These are phyloP conservation scores for Solanum hybrid DNA, from an alignment of 305 asterid genomes.

Conservation along the genomic window DNA sequence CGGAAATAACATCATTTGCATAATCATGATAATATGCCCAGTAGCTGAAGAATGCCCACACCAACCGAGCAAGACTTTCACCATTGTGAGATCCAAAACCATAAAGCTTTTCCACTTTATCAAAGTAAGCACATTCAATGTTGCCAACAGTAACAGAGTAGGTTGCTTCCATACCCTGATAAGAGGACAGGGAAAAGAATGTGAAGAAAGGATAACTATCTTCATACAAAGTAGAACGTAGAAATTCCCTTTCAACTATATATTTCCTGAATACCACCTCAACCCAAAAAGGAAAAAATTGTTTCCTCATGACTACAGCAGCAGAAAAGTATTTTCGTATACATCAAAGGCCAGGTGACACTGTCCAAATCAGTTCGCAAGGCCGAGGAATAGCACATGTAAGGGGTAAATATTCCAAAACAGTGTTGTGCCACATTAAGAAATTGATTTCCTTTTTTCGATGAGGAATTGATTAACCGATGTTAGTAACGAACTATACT, in stretches of 20 bases:
- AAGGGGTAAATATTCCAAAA: not conserved
- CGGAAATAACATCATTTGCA: constrained; percentile 73
- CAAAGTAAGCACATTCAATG: constrained; percentile 66
- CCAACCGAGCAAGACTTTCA: constrained; percentile 56
- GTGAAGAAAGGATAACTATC: not conserved
- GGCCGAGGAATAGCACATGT: not conserved
- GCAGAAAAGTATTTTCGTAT: not conserved
- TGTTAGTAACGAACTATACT: not conserved
- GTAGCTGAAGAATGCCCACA: constrained; percentile 81
- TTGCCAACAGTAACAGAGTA: constrained; percentile 45
- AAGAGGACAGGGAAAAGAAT: constrained; percentile 1
- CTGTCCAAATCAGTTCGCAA: not conserved
- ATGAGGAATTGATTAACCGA: not conserved
- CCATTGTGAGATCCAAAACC: constrained; percentile 54
- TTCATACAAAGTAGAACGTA: not conserved
- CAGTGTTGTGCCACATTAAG: not conserved
- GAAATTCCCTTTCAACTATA: not conserved
- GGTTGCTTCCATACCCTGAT: constrained; percentile 62
- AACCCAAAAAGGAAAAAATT: not conserved
- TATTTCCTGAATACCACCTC: not conserved
- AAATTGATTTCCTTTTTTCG: not conserved
- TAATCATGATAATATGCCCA: constrained; percentile 98
- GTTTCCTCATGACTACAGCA: not conserved
- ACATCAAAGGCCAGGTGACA: not conserved
- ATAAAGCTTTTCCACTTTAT: constrained; percentile 60